A percentile compares a stretch with the other conserved stretches of the same genome.
Evolutionary conservation across 768 basidiomycete species (phyloP).

Genomic region (Filobasidium wieringae): DNA sequence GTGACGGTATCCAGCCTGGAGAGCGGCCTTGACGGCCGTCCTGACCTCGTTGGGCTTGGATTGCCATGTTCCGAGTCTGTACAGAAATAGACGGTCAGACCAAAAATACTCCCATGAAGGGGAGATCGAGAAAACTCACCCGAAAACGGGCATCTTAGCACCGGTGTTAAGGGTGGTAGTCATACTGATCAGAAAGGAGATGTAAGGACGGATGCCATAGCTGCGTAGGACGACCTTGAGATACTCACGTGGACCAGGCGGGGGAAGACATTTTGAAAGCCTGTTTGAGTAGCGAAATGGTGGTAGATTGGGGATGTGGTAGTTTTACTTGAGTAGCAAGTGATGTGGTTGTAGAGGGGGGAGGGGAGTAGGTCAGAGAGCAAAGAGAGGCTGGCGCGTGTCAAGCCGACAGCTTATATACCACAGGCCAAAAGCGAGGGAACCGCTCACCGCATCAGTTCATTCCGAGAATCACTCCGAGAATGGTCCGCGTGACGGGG

Average conservation of each 20-base stretch:
- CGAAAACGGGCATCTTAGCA: slow-evolving; percentile 61
- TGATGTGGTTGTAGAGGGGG: background rate
- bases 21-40: slow-evolving; percentile 60
- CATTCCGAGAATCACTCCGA: too few relatives aligned
- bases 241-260: background rate
- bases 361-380: background rate
- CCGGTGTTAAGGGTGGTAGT: slow-evolving; percentile 38
- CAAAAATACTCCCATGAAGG: background rate
- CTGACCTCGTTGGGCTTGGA: slow-evolving; percentile 56
- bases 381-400: too few relatives aligned
- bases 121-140: slow-evolving; percentile 42
- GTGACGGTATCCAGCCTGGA: slow-evolving; percentile 60
- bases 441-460: too few relatives aligned
- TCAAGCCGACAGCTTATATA: too few relatives aligned
- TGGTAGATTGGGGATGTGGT: too few relatives aligned
- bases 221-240: background rate
- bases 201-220: background rate
- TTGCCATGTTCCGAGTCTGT: slow-evolving; percentile 25
- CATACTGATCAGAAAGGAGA: background rate
- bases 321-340: background rate
- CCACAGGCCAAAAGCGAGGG: too few relatives aligned
- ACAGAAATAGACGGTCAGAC: background rate
- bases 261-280: background rate
- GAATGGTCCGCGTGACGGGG: too few relatives aligned
- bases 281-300: too few relatives aligned